phyloP scores from a whole-genome alignment of 805 yeast species.

The Yarrowia yakushimensis region DNA sequence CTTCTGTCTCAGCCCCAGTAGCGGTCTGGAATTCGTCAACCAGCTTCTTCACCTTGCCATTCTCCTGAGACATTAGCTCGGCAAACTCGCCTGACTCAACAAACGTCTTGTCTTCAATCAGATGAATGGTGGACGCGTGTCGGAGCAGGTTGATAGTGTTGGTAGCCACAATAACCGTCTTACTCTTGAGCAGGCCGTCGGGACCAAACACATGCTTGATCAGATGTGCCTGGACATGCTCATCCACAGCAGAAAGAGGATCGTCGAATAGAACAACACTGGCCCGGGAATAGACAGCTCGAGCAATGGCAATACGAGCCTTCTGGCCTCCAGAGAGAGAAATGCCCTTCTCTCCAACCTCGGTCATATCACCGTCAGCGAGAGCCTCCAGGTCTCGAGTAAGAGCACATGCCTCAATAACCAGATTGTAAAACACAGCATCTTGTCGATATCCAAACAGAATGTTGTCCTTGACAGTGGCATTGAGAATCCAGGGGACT shows the following conservation, averaged over 20 bases:
- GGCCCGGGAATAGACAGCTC: slow-evolving; percentile 67
- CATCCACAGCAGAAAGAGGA: slow-evolving; percentile 83
- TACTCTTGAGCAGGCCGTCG: slow-evolving; percentile 51
- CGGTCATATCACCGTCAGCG: slow-evolving; percentile 74
- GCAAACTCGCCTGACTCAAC: slow-evolving; percentile 59
- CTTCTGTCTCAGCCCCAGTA: neutral
- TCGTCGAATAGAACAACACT: slow-evolving; percentile 74
- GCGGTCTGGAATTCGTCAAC: slow-evolving; percentile 20
- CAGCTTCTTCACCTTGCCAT: slow-evolving; percentile 9
- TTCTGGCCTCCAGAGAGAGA: slow-evolving; percentile 89
- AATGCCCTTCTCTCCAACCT: slow-evolving; percentile 86
- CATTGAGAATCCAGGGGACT: slow-evolving; percentile 81
- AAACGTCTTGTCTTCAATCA: slow-evolving; percentile 57
- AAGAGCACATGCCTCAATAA: slow-evolving; percentile 63
- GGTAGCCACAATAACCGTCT: slow-evolving; percentile 75
- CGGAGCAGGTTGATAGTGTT: slow-evolving; percentile 74
- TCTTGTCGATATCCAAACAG: slow-evolving; percentile 60
- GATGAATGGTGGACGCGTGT: slow-evolving; percentile 67
- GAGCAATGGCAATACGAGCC: slow-evolving; percentile 77
- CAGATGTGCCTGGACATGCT: slow-evolving; percentile 76
- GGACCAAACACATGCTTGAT: slow-evolving; percentile 65
- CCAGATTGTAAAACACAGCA: slow-evolving; percentile 47
- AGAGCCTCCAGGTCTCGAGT: slow-evolving; percentile 61
- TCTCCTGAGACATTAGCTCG: slow-evolving; percentile 42
- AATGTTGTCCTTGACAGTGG: slow-evolving; percentile 72